Conservation (phyloP, 331 rosid species). For the Arachis monticola region DNA sequence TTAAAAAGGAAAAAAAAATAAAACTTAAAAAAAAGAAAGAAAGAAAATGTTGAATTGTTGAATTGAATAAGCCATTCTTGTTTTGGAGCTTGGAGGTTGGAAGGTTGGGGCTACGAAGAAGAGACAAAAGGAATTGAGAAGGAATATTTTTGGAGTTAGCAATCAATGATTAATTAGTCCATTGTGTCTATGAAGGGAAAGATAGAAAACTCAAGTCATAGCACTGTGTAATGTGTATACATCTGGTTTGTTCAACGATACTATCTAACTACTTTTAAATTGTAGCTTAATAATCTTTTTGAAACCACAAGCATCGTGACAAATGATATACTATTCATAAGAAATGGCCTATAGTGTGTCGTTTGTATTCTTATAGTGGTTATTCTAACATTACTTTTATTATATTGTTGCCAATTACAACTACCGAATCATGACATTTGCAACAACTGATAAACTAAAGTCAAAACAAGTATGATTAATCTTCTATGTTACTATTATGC, state of each 20-base stretch:
- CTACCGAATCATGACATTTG: neutral
- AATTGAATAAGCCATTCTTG: constrained; percentile 12
- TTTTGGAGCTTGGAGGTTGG: constrained; percentile 39
- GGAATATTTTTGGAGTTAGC: constrained; percentile 64
- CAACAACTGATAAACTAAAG: neutral
- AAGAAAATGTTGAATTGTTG: constrained; percentile 29
- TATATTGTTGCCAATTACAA: neutral
- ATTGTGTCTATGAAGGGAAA: constrained; percentile 44
- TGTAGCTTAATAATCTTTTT: neutral
- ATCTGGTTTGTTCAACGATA: constrained; percentile 24
- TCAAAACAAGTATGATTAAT: constrained; percentile 2
- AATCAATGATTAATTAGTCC: constrained; percentile 50
- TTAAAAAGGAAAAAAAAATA: too few species aligned
- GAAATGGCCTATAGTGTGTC: neutral
- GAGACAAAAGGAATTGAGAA: constrained; percentile 61
- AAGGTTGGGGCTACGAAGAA: constrained; percentile 44
- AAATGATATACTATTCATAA: neutral
- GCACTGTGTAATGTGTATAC: neutral
- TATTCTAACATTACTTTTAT: neutral
- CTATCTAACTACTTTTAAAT: constrained; percentile 15
- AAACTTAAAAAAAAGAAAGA: too few species aligned
- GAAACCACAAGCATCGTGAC: neutral
- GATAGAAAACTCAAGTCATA: neutral
- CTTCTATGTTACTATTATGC: neutral
- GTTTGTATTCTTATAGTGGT: constrained; percentile 16